These are phyloP conservation scores for Colletotrichum horii DNA, from an alignment of 2,329 filamentous ascomycete species.

Conservation along the genomic window DNA sequence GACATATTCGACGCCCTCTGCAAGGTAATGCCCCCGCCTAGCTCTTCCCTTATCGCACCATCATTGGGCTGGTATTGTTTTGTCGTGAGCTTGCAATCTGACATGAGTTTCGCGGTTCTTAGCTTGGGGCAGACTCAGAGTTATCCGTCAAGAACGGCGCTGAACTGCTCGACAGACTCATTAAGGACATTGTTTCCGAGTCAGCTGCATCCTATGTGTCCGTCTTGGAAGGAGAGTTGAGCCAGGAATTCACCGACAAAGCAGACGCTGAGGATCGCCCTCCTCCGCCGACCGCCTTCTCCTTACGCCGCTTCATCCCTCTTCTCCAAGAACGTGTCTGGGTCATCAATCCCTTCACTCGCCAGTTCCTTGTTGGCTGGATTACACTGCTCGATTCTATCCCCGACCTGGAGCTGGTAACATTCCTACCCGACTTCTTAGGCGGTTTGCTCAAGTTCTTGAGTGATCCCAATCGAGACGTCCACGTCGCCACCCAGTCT, in stretches of 20 bases:
- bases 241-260: conserved; percentile 50
- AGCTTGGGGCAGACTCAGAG: conserved; percentile 96
- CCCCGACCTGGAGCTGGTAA: conserved; percentile 92
- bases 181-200: conserved; percentile 96
- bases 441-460: conserved; percentile 90
- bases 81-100: not conserved
- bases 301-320: conserved; percentile 87
- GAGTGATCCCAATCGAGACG: conserved; percentile 88
- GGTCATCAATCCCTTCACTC: conserved; percentile 92
- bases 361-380: conserved; percentile 96
- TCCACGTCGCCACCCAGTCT: conserved; percentile 90
- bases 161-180: conserved; percentile 89
- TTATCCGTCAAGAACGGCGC: conserved; percentile 98
- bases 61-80: not conserved
- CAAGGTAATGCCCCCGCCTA: conserved; percentile 65
- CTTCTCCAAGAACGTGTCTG: conserved; percentile 92
- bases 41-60: not conserved
- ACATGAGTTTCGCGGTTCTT: not conserved
- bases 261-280: conserved; percentile 30
- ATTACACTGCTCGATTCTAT: conserved; percentile 95
- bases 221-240: conserved; percentile 69
- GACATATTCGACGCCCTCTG: conserved; percentile 97
- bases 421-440: conserved; percentile 90
- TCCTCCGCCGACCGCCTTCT: conserved; percentile 84
- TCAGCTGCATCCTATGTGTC: conserved; percentile 95